These are phyloP conservation scores for Epichloe scottii DNA, from an alignment of 2,329 filamentous ascomycete species.

Conservation along the genomic window DNA sequence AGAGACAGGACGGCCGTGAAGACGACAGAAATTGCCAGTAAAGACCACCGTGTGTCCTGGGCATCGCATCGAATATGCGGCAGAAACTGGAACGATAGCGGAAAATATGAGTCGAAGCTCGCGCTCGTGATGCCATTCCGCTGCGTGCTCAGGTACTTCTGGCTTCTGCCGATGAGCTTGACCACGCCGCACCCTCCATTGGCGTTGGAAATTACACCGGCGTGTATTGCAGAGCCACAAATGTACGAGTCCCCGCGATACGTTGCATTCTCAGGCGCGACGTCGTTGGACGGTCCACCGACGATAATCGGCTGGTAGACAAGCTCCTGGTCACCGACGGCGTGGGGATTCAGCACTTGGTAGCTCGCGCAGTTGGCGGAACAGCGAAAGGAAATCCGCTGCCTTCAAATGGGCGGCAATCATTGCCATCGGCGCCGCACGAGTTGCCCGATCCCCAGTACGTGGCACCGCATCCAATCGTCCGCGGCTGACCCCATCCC, in stretches of 20 bases:
- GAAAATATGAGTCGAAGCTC: conserved; percentile 79
- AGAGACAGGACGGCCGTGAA: conserved; percentile 70
- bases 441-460: conserved; percentile 61
- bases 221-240: conserved; percentile 73
- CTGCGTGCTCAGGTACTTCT: conserved; percentile 49
- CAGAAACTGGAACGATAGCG: conserved; percentile 71
- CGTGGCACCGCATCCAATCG: conserved; percentile 53
- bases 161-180: conserved; percentile 55
- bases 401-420: conserved; percentile 63
- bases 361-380: conserved; percentile 57
- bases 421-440: conserved; percentile 62
- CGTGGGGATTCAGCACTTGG: conserved; percentile 56
- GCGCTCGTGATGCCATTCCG: conserved; percentile 66
- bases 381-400: conserved; percentile 60
- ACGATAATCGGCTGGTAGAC: conserved; percentile 54
- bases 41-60: conserved; percentile 69
- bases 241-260: conserved; percentile 89
- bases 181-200: conserved; percentile 75
- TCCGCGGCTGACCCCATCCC: conserved; percentile 52
- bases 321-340: conserved; percentile 58
- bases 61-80: conserved; percentile 53
- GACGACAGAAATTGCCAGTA: conserved; percentile 68
- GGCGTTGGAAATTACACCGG: conserved; percentile 59
- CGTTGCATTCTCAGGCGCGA: conserved; percentile 32
- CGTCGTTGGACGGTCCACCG: conserved; percentile 44